A percentile compares a stretch with the other conserved stretches of the same genome.
phyloP scores from a whole-genome alignment of 768 basidiomycete species.

The Exidia glandulosa region DNA sequence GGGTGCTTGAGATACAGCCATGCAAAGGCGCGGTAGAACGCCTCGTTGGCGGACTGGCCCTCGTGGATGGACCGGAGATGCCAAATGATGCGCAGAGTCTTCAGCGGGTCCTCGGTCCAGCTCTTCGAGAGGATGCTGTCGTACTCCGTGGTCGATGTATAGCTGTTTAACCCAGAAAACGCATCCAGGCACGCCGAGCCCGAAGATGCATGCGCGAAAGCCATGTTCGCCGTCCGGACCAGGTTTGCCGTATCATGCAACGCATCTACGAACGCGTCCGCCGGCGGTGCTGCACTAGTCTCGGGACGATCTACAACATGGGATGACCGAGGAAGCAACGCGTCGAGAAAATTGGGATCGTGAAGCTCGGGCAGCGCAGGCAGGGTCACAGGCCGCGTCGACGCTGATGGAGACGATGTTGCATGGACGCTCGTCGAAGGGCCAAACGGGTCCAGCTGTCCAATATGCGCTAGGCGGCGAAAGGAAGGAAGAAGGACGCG shows the following conservation, averaged over 20 bases:
- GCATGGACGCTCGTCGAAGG: neutral
- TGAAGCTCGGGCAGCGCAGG: slow-evolving; percentile 50
- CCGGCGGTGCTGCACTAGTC: neutral
- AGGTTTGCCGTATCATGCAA: slow-evolving; percentile 31
- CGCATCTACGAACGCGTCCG: slow-evolving; percentile 48
- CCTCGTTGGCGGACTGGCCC: slow-evolving; percentile 49
- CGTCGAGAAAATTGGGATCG: slow-evolving; percentile 43
- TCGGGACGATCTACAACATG: neutral
- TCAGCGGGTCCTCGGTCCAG: slow-evolving; percentile 45
- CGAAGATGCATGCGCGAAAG: slow-evolving; percentile 43
- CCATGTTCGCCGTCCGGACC: slow-evolving; percentile 38
- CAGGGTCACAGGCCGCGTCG: slow-evolving; percentile 28
- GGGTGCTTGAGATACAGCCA: slow-evolving; percentile 64
- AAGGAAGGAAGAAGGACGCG: too few relatives aligned
- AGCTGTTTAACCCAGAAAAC: slow-evolving; percentile 32
- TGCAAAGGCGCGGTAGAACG: slow-evolving; percentile 48
- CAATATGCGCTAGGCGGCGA: too few relatives aligned
- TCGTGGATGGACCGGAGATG: slow-evolving; percentile 59
- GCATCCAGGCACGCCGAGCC: slow-evolving; percentile 43
- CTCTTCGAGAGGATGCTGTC: slow-evolving; percentile 31
- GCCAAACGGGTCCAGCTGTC: too few relatives aligned
- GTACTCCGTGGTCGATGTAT: slow-evolving; percentile 15
- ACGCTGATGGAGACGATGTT: neutral
- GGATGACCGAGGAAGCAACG: slow-evolving; percentile 34
- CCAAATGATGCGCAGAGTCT: slow-evolving; percentile 59